These are phyloP conservation scores for Yamadazyma laniorum DNA, from an alignment of 805 yeast genomes.

Conservation along the genomic window DNA sequence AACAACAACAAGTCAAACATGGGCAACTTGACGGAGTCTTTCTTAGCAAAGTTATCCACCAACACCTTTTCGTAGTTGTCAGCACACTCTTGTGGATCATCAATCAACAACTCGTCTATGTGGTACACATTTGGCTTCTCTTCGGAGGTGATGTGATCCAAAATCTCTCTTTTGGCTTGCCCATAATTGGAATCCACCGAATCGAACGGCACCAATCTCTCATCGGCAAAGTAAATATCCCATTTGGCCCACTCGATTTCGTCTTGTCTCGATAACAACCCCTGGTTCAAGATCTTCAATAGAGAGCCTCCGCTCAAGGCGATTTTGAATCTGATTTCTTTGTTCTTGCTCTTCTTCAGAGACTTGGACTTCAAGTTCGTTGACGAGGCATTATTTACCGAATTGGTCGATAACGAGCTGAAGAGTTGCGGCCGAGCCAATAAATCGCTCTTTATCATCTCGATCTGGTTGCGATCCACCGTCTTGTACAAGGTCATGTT, in stretches of 20 bases:
- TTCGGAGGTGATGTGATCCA: constrained; percentile 61
- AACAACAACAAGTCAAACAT: constrained; percentile 86
- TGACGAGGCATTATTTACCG: constrained; percentile 7
- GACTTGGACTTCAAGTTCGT: constrained; percentile 13
- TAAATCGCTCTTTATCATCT: constrained; percentile 27
- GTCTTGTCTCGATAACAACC: constrained; percentile 60
- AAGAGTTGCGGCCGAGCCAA: constrained; percentile 13
- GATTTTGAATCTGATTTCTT: constrained; percentile 75
- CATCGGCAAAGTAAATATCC: constrained; percentile 97
- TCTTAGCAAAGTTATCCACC: constrained; percentile 88
- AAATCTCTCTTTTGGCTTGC: constrained; percentile 76
- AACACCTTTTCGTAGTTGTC: constrained; percentile 86
- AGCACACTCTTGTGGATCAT: constrained; percentile 89
- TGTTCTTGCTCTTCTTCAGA: constrained; percentile 47
- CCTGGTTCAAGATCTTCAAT: constrained; percentile 82
- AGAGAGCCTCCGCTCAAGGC: constrained; percentile 94
- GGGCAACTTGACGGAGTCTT: constrained; percentile 94
- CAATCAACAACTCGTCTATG: constrained; percentile 71
- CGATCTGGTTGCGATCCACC: constrained; percentile 33
- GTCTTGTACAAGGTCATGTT: constrained; percentile 59
- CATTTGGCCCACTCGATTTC: constrained; percentile 89
- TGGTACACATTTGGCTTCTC: constrained; percentile 73
- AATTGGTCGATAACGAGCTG: constrained; percentile 11
- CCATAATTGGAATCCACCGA: constrained; percentile 86
- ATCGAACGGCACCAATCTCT: constrained; percentile 85